Base-by-base conservation (phyloP, 805 yeast genomes). In the Brettanomyces custersianus region DNA sequence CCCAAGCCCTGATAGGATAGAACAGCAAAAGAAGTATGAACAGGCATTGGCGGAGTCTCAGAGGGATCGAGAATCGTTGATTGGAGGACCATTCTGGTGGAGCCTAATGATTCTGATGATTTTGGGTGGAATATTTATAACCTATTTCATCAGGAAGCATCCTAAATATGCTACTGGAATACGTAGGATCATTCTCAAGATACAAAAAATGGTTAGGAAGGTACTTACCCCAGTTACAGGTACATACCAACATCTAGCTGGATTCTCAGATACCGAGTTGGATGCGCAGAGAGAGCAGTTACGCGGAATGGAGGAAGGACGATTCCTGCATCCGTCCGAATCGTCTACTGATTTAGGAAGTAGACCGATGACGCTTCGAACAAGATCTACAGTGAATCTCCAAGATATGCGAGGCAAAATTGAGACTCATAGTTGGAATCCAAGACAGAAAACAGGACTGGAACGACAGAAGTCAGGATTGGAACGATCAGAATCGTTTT, bases 1-100 rank as follows among this genome's bases (percentile, higher is more conserved):
- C 18, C 68, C 72, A 3, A 62, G 72, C 17, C 41, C 60, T 54
- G 17, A 34, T 35, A 21, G 37, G 15, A 22, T 40, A 37, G 20
- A 18, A 9, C 33, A 33, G 6, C 27, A 18, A 7, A 11, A 21
- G 17, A 10, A 28, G 13, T 21, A 10, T 3, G 33, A 36, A 8
- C 17, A 16, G 5, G 27, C 21, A 7, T 24, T 16, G 6, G 30
- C 27, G 6, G n/a, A n/a, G n/a, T 8, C 29, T 3, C n/a, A 16
- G n/a, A 28, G 37, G 24, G 31, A 19, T 21, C 15, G 19, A 10
- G 24, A 28, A 4, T 24, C 40, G 15, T 25, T 33, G 21, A 22
- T 17, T 29, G 22, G n/a, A 29, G 10, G 36, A 36, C 40, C 31
- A 39, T 13, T 11, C 33, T 25, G 22, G 40, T 11, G 10, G 38